Evolutionary conservation across 257 asterid genomes (phyloP).

Genomic region (Cruciata laevipes): DNA sequence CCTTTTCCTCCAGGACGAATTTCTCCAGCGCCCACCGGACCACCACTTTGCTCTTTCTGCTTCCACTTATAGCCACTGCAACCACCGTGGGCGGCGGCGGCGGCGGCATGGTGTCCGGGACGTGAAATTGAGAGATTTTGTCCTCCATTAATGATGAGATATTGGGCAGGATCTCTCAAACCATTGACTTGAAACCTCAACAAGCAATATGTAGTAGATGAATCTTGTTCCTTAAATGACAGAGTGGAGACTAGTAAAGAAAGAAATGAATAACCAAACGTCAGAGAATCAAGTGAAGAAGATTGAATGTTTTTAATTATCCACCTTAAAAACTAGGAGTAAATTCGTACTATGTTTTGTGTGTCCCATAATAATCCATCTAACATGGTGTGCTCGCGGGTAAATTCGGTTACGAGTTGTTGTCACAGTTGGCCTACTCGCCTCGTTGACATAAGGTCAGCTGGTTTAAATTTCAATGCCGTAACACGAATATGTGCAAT

Average conservation of each 20-base stretch:
- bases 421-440: not conserved
- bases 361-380: not conserved
- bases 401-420: not conserved
- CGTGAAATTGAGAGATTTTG: conserved; percentile 20
- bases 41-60: conserved; percentile 44
- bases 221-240: not conserved
- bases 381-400: conserved; percentile 1
- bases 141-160: conserved; percentile 23
- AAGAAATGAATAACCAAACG: not conserved
- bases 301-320: no score
- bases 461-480: no score
- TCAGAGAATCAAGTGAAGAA: not conserved
- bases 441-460: not conserved
- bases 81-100: conserved; percentile 27
- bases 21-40: conserved; percentile 89
- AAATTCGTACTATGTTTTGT: not conserved
- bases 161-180: not conserved
- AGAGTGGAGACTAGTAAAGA: not conserved
- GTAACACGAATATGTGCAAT: no score
- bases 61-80: conserved; percentile 60
- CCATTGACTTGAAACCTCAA: not conserved
- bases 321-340: not conserved
- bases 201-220: not conserved
- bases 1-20: conserved; percentile 62
- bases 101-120: conserved; percentile 23